Evolutionary conservation across 148 eudicot genomes (phyloP).

Genomic region (Vaccinium myrtillus): DNA sequence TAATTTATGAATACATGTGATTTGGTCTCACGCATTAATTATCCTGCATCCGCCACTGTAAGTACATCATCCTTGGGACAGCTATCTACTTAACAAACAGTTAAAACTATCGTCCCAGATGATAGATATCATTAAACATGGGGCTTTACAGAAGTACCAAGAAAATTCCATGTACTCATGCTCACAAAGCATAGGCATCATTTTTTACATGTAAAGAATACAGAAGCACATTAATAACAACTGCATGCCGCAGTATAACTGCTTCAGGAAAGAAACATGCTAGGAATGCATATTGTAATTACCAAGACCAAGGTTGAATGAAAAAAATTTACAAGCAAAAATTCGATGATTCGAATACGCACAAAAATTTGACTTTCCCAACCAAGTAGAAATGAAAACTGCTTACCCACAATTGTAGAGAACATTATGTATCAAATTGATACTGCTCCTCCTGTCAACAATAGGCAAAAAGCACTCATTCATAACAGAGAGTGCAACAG

Average conservation of each 20-base stretch:
- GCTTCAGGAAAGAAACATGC: slow-evolving; percentile 4
- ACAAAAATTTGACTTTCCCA: background rate
- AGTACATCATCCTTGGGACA: background rate
- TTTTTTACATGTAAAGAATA: background rate
- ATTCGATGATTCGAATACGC: background rate
- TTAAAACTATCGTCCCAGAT: no score
- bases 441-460: slow-evolving; percentile 78
- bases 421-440: slow-evolving; percentile 82
- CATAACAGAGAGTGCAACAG: slow-evolving; percentile 88
- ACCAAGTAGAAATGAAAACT: background rate
- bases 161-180: no score
- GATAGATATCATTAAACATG: no score
- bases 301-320: background rate
- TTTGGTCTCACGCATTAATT: no score
- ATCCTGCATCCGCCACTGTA: no score
- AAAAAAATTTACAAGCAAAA: background rate
- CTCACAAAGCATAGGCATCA: background rate
- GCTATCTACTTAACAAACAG: background rate
- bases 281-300: background rate
- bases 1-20: no score
- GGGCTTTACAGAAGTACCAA: background rate
- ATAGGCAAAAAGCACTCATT: slow-evolving; percentile 97
- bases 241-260: background rate
- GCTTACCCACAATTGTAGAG: slow-evolving; percentile 93
- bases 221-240: background rate